A percentile compares a stretch with the other conserved stretches of the same genome.
phyloP scores from a whole-genome alignment of 805 yeast species.

The Geotrichum ghanense region DNA sequence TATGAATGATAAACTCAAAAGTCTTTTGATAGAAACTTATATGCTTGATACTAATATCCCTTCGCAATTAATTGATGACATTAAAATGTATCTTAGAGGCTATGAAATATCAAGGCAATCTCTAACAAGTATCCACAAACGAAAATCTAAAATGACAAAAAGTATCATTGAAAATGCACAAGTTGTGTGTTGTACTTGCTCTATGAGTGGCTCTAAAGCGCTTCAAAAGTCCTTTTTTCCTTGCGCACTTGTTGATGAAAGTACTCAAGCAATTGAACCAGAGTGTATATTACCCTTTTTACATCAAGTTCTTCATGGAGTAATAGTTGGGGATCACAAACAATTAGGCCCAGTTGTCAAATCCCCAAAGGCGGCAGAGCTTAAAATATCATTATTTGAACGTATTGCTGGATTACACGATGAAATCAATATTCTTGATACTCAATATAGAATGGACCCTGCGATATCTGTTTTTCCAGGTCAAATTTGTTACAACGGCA shows the following conservation, averaged over 20 bases:
- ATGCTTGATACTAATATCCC: no score
- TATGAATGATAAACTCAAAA: conserved; percentile 43
- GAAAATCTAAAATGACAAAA: conserved; percentile 27
- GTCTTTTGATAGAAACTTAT: conserved; percentile 44
- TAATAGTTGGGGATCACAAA: conserved; percentile 90
- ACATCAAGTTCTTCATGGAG: conserved; percentile 79
- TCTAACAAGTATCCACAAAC: no score
- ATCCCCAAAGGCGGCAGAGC: conserved; percentile 76
- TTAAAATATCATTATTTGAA: conserved; percentile 79
- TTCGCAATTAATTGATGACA: no score
- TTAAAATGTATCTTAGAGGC: no score
- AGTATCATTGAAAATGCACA: conserved; percentile 42
- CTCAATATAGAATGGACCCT: conserved; percentile 94
- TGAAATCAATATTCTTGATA: conserved; percentile 74
- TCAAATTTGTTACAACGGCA: conserved; percentile 87
- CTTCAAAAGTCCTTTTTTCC: conserved; percentile 47
- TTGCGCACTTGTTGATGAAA: conserved; percentile 81
- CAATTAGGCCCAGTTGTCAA: conserved; percentile 89
- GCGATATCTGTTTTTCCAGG: conserved; percentile 75
- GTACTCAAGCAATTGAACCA: conserved; percentile 91
- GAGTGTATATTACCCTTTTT: conserved; percentile 83
- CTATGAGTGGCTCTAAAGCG: conserved; percentile 76
- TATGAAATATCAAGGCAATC: no score
- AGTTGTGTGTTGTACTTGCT: conserved; percentile 84
- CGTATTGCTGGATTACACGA: conserved; percentile 73